phyloP scores from a whole-genome alignment of 2,329 filamentous ascomycete species.

The Calonectria fujianensis region DNA sequence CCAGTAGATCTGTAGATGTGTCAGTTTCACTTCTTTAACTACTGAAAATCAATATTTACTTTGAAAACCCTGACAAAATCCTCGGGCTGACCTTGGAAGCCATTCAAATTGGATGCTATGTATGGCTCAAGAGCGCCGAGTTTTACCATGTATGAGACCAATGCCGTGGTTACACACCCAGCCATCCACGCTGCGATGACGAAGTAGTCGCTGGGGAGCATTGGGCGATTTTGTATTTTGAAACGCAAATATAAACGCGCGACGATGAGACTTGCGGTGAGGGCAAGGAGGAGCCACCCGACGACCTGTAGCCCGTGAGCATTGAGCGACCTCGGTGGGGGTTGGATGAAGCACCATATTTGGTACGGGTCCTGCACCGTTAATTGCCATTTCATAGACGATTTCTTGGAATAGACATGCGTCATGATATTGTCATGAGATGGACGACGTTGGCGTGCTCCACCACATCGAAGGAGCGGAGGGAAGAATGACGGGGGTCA shows the following conservation, averaged over 20 bases:
- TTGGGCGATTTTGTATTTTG: neutral
- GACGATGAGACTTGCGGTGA: neutral
- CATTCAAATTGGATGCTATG: neutral
- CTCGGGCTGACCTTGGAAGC: neutral
- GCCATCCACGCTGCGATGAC: neutral
- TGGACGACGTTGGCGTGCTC: neutral
- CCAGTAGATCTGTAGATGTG: neutral
- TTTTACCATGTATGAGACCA: neutral
- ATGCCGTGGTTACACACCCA: neutral
- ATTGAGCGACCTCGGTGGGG: neutral
- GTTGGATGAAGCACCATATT: neutral
- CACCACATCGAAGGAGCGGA: neutral
- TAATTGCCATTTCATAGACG: neutral
- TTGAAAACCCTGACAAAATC: neutral
- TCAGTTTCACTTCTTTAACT: neutral
- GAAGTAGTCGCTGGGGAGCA: slow-evolving; percentile 1
- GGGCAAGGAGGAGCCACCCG: slow-evolving; percentile 5
- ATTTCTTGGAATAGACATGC: no score
- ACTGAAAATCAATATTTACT: neutral
- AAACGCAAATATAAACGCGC: slow-evolving; percentile 1
- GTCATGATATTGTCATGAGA: neutral
- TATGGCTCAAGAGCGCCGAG: neutral
- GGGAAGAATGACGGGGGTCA: neutral
- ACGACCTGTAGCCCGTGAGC: neutral
- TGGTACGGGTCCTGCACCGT: neutral